Conservation (phyloP, 208 protist genomes). For the Trypanosoma lewisi region DNA sequence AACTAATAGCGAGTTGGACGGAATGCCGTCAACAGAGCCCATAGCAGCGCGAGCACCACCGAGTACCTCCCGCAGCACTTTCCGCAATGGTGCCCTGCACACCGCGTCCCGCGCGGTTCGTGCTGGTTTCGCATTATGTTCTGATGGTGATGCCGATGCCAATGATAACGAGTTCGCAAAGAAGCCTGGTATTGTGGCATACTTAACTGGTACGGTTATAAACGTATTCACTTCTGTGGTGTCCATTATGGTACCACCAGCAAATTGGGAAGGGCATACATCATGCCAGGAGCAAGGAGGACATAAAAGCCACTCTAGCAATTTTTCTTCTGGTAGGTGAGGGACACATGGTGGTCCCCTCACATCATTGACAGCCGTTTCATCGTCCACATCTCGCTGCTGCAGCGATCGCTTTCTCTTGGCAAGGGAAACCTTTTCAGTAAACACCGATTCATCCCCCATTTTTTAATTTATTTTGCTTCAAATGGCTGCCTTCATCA, state of each 20-base stretch:
- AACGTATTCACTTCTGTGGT: too few species aligned
- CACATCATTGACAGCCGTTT: background rate
- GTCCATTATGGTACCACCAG: background rate
- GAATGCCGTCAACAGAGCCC: conserved; percentile 30
- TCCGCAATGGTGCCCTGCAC: conserved; percentile 6
- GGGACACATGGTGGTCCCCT: background rate
- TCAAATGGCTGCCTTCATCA: background rate
- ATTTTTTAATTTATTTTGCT: background rate
- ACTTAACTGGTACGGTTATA: background rate
- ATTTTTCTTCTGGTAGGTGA: background rate
- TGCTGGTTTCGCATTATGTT: background rate
- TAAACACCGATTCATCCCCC: background rate
- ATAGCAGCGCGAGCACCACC: conserved; percentile 11
- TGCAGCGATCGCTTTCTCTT: conserved; percentile 6
- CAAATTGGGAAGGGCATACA: background rate
- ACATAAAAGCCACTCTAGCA: conserved; percentile 1
- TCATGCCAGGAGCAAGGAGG: conserved; percentile 9
- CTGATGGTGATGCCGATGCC: background rate
- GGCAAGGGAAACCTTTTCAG: background rate
- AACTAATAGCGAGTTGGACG: conserved; percentile 19
- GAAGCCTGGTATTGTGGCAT: conserved; percentile 14
- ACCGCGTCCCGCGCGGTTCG: too few species aligned
- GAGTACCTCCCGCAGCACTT: conserved; percentile 3
- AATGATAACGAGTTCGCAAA: background rate
- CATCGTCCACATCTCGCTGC: background rate